Conservation (phyloP, 768 basidiomycete species). For the Macrolepiota fuliginosa region DNA sequence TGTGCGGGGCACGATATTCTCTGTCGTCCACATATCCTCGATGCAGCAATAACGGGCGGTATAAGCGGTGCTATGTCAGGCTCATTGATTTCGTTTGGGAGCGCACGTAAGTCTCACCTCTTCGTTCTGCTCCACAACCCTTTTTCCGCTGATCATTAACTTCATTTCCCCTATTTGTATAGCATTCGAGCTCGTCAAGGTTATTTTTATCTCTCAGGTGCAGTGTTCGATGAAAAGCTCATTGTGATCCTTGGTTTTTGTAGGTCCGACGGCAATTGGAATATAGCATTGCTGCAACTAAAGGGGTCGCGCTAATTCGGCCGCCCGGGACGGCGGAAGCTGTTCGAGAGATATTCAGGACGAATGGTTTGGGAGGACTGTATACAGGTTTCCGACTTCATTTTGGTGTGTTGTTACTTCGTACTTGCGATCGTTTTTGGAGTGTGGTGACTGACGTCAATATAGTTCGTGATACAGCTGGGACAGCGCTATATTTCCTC, state of each 20-base stretch:
- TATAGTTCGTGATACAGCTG: constrained; percentile 82
- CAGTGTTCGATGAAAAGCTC: background rate
- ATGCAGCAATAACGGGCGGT: constrained; percentile 76
- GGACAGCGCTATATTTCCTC: constrained; percentile 89
- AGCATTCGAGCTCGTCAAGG: constrained; percentile 97
- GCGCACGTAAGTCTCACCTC: constrained; percentile 67
- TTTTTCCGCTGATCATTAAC: constrained; percentile 3
- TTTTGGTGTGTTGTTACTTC: constrained; percentile 50
- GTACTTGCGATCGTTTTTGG: constrained; percentile 3
- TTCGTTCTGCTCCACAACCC: background rate
- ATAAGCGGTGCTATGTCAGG: constrained; percentile 88
- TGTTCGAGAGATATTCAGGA: constrained; percentile 73
- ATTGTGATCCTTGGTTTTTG: constrained; percentile 5
- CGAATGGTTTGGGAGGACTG: constrained; percentile 61
- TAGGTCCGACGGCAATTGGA: constrained; percentile 91
- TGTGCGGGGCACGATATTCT: constrained; percentile 61
- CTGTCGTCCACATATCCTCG: constrained; percentile 53
- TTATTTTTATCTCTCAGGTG: constrained; percentile 24
- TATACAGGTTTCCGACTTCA: constrained; percentile 89
- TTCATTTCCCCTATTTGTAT: background rate
- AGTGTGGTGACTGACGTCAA: background rate
- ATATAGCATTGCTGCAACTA: constrained; percentile 83
- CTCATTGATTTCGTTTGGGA: constrained; percentile 83
- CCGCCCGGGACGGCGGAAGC: constrained; percentile 80
- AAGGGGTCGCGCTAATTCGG: constrained; percentile 65